Percentiles rank a stretch among this genome's conserved stretches.
phyloP scores from a whole-genome alignment of 345 rosid species.

The Pistacia vera region DNA sequence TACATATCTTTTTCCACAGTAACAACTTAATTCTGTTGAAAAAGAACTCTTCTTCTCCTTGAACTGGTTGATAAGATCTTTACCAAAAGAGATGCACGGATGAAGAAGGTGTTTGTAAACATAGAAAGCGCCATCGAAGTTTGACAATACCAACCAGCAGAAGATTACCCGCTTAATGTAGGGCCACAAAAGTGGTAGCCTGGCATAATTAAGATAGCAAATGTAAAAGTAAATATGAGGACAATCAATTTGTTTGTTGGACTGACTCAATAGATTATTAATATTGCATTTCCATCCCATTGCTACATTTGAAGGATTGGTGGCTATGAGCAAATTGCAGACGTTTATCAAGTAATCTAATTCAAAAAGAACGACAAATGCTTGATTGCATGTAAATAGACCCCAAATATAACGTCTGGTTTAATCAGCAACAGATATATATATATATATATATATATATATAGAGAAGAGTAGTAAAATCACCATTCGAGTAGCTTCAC shows the following conservation, averaged over 20 bases:
- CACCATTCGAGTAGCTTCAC: too few relatives aligned
- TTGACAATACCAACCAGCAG: conserved; percentile 23
- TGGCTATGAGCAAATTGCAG: not conserved
- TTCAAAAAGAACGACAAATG: not conserved
- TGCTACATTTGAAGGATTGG: not conserved
- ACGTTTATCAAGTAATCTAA: not conserved
- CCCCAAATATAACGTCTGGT: not conserved
- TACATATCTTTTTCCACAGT: not conserved
- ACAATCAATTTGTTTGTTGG: not conserved
- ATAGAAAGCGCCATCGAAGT: conserved; percentile 34
- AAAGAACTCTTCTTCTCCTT: not conserved
- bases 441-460: not conserved
- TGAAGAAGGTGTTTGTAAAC: conserved; percentile 30
- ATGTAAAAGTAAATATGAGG: not conserved
- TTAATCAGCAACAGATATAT: not conserved
- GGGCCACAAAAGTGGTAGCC: conserved; percentile 32
- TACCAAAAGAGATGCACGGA: conserved; percentile 23
- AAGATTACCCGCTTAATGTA: conserved; percentile 30
- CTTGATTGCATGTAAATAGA: not conserved
- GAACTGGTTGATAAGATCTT: conserved; percentile 16
- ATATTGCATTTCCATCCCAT: not conserved
- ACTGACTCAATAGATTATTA: too few relatives aligned
- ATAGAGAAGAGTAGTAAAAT: too few relatives aligned
- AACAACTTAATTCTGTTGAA: conserved; percentile 15
- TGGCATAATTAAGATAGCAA: not conserved